Percentiles rank a stretch among this genome's conserved stretches.
Evolutionary conservation across 73 alveolate species (phyloP).

Genomic region (Effrenium voratum): DNA sequence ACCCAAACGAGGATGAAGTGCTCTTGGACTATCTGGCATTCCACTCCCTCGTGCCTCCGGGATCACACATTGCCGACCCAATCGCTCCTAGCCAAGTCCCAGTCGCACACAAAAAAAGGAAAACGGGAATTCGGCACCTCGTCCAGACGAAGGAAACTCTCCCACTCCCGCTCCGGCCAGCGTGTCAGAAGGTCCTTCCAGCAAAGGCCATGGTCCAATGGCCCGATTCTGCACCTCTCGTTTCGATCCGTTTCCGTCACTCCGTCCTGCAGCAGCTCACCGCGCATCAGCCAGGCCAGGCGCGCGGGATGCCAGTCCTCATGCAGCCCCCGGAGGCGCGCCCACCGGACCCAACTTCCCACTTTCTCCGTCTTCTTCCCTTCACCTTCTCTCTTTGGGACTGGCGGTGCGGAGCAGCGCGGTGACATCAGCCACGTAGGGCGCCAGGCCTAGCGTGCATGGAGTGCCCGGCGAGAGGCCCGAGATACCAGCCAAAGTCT

Average conservation of each 20-base stretch:
- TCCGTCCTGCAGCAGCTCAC: background rate
- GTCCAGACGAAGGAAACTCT: slow-evolving; percentile 9
- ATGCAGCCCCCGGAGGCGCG: background rate
- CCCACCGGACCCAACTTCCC: background rate
- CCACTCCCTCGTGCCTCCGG: slow-evolving; percentile 13
- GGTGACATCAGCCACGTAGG: background rate
- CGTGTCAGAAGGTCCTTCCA: background rate
- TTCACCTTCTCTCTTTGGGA: no score
- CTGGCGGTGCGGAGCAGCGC: slow-evolving; percentile 12
- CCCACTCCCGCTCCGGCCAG: slow-evolving; percentile 41
- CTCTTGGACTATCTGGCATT: background rate
- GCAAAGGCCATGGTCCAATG: background rate
- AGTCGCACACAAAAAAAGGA: background rate
- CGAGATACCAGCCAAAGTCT: background rate
- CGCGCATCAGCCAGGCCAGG: slow-evolving; percentile 1
- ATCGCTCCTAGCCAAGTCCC: background rate
- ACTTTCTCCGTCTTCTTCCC: no score
- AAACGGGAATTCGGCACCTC: background rate
- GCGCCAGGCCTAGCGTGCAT: background rate
- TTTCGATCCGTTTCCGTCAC: background rate
- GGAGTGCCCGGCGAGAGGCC: background rate
- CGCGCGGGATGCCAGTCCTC: slow-evolving; percentile 6
- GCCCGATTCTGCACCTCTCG: background rate
- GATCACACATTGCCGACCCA: slow-evolving; percentile 29
- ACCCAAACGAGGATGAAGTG: background rate